Evolutionary conservation across 371 early-diverging fungal species (phyloP).

Genomic region (Apophysomyces elegans): DNA sequence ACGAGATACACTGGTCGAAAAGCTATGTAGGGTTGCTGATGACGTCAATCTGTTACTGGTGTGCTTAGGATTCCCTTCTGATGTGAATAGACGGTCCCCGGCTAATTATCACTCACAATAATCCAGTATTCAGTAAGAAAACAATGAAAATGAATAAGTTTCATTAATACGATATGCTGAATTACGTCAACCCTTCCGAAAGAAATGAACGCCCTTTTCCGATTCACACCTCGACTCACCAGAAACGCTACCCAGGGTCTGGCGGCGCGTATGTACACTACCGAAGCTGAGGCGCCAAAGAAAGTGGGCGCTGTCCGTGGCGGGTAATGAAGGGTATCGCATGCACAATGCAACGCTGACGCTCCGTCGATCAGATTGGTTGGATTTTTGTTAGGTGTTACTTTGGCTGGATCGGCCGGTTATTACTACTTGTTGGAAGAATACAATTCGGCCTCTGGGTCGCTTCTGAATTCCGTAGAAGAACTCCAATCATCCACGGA

Average conservation of each 20-base stretch:
- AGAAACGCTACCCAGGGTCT: conserved; percentile 7
- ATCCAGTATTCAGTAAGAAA: too few species aligned
- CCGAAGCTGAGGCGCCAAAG: conserved; percentile 20
- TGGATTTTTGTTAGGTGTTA: conserved; percentile 81
- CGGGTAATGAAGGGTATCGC: conserved; percentile 1
- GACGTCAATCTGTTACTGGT: too few species aligned
- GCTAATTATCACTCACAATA: too few species aligned
- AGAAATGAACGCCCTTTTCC: conserved; percentile 37
- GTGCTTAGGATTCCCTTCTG: too few species aligned
- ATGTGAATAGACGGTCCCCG: too few species aligned
- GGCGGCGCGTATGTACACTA: conserved; percentile 15
- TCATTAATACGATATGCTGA: too few species aligned
- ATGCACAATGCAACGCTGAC: neutral
- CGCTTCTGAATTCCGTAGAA: conserved; percentile 74
- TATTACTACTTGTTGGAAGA: conserved; percentile 83
- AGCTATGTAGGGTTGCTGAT: too few species aligned
- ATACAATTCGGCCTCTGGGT: conserved; percentile 73
- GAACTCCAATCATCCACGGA: conserved; percentile 79
- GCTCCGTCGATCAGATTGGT: conserved; percentile 52
- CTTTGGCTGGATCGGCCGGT: conserved; percentile 75
- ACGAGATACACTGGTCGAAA: too few species aligned
- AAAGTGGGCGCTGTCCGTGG: conserved; percentile 30
- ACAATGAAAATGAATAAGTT: too few species aligned
- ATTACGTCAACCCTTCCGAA: neutral
- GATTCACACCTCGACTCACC: conserved; percentile 25